Evolutionary conservation across 257 asterid genomes (phyloP), one percentile per base, ranked within the genome.

Genomic region (Fraxinus cuspidata): DNA sequence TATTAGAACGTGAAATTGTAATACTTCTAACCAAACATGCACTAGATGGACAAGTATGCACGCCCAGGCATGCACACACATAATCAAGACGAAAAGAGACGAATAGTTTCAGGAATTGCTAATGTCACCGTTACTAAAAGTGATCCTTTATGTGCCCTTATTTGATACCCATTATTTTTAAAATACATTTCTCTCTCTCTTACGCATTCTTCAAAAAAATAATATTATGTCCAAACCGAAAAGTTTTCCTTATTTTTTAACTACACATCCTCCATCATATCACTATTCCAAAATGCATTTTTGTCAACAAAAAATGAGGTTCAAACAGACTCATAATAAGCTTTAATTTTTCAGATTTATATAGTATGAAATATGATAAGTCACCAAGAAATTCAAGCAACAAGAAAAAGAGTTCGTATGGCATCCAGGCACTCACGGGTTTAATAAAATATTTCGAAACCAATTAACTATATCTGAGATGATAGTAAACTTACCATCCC

Each of bases 401-500:
- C 4, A 49, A 49, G 60, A 16, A 1, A 18, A 4, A 4, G 23
- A 18, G 21, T 16, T 40, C 11, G 47, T 10, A 10, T 40, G 47
- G 47, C 42, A 7, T 37, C 2, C 56, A 47, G n/a, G 16, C 3
- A 13, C 2, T 44, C 53, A 44, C 1, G 40, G 42, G 42, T 37
- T 37, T 8, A 37, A 37, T 37, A 37, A 7, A 37, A 37, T 7
- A 8, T 37, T 37, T 37, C 42, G 11, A 1, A 60, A 60, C 8
- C 31, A 60, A 60, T 60, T 21, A 60, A 60, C 28, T 7, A 58
- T 21, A 8, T 19, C 15, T 58, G 32, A 60, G 31, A 60, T 60
- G 8, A 21, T 0, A 1, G 67, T 60, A 23, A 60, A 60, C 81
- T 77, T 77, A 86, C 89, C 88, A 86, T 86, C 49, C 90, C 90